These are phyloP conservation scores for Kwoniella mangroviensis DNA, from an alignment of 768 basidiomycete genomes.

Conservation along the genomic window DNA sequence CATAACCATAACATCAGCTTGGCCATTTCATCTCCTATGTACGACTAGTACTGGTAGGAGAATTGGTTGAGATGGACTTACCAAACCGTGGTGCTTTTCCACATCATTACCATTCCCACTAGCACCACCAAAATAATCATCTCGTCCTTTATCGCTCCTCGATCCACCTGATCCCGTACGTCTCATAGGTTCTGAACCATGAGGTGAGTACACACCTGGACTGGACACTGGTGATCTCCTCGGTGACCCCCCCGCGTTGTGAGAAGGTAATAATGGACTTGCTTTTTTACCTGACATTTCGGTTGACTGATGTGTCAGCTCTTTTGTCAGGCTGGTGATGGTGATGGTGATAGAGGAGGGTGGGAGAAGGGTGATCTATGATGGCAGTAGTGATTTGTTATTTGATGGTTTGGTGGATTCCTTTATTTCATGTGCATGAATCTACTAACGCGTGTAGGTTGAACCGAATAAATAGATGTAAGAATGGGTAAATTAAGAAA, in stretches of 20 bases:
- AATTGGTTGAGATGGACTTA: not conserved
- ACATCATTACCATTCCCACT: conserved; percentile 6
- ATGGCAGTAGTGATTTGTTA: not conserved
- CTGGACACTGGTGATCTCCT: not conserved
- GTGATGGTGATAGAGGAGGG: not conserved
- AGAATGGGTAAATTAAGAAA: too few species aligned
- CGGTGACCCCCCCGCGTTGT: conserved; percentile 4
- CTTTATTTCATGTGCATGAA: not conserved
- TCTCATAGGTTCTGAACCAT: conserved; percentile 10
- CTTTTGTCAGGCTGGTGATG: too few species aligned
- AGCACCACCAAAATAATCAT: conserved; percentile 4
- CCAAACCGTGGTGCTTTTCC: conserved; percentile 9
- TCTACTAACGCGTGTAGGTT: not conserved
- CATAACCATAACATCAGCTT: not conserved
- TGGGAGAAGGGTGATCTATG: not conserved
- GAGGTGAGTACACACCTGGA: conserved; percentile 1
- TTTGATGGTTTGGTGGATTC: not conserved
- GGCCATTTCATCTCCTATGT: not conserved
- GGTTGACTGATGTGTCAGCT: too few species aligned
- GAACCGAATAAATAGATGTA: not conserved
- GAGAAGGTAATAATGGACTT: conserved; percentile 14
- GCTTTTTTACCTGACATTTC: conserved; percentile 12
- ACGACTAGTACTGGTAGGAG: not conserved
- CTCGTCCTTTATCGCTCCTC: not conserved
- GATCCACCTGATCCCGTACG: conserved; percentile 10